phyloP scores from a whole-genome alignment of 768 basidiomycete species.

The Leccinum subgranulosum region DNA sequence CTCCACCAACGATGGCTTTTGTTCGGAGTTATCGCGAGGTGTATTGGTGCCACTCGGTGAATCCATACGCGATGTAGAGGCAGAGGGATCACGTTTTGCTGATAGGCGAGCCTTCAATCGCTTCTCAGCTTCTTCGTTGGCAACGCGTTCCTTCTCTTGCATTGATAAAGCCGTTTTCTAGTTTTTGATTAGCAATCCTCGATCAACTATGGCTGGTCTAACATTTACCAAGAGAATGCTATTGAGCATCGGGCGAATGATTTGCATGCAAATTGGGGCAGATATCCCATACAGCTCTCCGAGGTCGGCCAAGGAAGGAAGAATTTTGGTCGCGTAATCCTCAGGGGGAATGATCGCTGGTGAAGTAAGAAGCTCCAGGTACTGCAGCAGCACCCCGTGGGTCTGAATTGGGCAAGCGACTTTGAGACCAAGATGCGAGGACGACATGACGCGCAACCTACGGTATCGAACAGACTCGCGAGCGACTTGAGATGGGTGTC shows the following conservation, averaged over 20 bases:
- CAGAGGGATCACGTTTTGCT: constrained; percentile 70
- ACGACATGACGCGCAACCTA: constrained; percentile 40
- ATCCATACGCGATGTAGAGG: constrained; percentile 54
- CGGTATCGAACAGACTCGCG: constrained; percentile 84
- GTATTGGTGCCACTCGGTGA: constrained; percentile 49
- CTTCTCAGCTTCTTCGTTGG: constrained; percentile 75
- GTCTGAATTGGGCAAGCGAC: constrained; percentile 48
- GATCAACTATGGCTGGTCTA: neutral
- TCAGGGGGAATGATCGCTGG: constrained; percentile 62
- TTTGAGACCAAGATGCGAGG: constrained; percentile 18
- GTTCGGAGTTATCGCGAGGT: constrained; percentile 23
- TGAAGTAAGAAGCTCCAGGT: constrained; percentile 81
- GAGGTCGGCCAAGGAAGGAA: constrained; percentile 75
- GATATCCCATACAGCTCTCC: constrained; percentile 76
- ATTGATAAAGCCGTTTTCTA: constrained; percentile 61
- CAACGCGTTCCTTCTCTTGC: constrained; percentile 65
- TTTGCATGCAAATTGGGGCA: constrained; percentile 89
- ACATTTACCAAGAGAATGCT: constrained; percentile 53
- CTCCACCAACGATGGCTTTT: constrained; percentile 26
- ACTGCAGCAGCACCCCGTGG: constrained; percentile 90
- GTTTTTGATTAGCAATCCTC: constrained; percentile 4
- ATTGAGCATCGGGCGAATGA: constrained; percentile 80
- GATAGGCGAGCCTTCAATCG: constrained; percentile 72
- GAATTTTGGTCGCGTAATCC: constrained; percentile 69
- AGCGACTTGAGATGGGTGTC: constrained; percentile 84